Percentiles rank a stretch among this genome's conserved stretches.
These are phyloP conservation scores for Drechslerella dactyloides DNA, from an alignment of 2,329 filamentous ascomycete species.

Conservation along the genomic window DNA sequence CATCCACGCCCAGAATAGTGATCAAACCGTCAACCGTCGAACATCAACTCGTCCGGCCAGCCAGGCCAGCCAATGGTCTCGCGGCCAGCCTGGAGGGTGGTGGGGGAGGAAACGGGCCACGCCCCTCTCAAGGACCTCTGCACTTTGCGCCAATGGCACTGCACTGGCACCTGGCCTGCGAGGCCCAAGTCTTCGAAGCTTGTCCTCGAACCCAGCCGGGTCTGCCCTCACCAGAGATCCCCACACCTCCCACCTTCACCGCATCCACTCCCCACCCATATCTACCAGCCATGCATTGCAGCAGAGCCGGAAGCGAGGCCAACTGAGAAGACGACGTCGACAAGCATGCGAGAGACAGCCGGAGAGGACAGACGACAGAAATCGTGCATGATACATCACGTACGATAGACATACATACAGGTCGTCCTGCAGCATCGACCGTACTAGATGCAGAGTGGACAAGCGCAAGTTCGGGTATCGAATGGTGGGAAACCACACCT, in stretches of 20 bases:
- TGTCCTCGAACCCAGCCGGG: background rate
- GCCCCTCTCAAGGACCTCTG: slow-evolving; percentile 27
- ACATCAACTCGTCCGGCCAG: background rate
- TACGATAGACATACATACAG: background rate
- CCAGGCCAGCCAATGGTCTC: slow-evolving; percentile 8
- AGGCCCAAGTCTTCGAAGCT: slow-evolving; percentile 10
- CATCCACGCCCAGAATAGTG: background rate
- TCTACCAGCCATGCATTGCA: slow-evolving; percentile 34
- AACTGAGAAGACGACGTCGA: background rate
- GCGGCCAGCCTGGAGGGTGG: slow-evolving; percentile 30
- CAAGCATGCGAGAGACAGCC: background rate
- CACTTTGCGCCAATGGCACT: background rate
- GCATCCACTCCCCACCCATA: slow-evolving; percentile 14
- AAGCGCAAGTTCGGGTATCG: slow-evolving; percentile 15
- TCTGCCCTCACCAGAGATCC: background rate
- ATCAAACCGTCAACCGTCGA: slow-evolving; percentile 1
- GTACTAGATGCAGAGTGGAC: slow-evolving; percentile 11
- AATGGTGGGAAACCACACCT: slow-evolving; percentile 50
- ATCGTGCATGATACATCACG: background rate
- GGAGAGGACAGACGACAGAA: slow-evolving; percentile 1
- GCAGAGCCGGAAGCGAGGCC: slow-evolving; percentile 10
- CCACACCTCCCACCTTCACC: background rate
- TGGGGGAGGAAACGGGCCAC: slow-evolving; percentile 21
- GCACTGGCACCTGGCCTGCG: slow-evolving; percentile 31
- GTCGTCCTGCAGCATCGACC: background rate